phyloP scores from a whole-genome alignment of 441 rosid species.

The Hura crepitans region DNA sequence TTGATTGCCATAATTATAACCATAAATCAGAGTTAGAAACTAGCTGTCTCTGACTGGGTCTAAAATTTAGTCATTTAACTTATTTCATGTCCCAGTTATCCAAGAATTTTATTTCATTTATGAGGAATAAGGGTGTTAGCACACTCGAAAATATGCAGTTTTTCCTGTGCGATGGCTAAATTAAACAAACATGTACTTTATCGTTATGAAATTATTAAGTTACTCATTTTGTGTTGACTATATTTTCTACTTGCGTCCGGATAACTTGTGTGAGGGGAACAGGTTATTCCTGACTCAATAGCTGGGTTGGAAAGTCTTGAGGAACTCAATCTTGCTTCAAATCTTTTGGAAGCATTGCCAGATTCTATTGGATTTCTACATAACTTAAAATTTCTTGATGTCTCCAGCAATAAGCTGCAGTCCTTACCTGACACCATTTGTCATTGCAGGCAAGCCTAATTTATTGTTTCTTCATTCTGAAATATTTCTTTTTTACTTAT shows the following conservation, averaged over 20 bases:
- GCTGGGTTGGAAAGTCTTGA: constrained; percentile 61
- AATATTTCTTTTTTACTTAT: background rate
- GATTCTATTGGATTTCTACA: constrained; percentile 69
- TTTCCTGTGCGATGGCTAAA: background rate
- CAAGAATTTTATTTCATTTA: background rate
- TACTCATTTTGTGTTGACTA: background rate
- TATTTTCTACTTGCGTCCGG: constrained; percentile 11
- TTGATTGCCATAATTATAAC: background rate
- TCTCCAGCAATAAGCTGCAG: constrained; percentile 63
- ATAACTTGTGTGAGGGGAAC: constrained; percentile 27
- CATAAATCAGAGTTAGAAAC: background rate
- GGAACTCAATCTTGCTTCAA: constrained; percentile 69
- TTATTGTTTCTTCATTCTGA: constrained; percentile 12
- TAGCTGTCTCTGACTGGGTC: background rate
- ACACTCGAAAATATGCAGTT: background rate
- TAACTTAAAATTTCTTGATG: constrained; percentile 62
- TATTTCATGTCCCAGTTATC: background rate
- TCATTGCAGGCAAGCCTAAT: constrained; percentile 56
- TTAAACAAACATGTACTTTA: background rate
- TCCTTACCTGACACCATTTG: constrained; percentile 66
- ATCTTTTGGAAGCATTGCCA: constrained; percentile 63
- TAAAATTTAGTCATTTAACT: background rate
- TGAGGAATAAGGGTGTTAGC: background rate
- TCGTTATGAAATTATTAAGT: background rate
- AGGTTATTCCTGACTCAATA: constrained; percentile 79